phyloP scores from a whole-genome alignment of 1,284 basidiomycete genomes.

The Trametes pubescens region DNA sequence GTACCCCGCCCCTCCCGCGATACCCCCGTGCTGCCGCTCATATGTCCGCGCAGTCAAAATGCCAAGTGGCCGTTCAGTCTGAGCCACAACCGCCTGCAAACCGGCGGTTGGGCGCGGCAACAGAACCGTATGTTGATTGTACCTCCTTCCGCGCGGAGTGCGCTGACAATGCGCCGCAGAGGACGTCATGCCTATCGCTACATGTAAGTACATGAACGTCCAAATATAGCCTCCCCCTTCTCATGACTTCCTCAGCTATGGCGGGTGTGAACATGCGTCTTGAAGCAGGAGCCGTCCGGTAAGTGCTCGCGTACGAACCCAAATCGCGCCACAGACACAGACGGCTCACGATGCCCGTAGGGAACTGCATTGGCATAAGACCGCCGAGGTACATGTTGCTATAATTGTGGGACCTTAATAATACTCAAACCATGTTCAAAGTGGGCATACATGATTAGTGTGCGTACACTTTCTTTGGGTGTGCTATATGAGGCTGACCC shows the following conservation, averaged over 20 bases:
- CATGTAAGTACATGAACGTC: slow-evolving; percentile 47
- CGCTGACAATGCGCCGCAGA: slow-evolving; percentile 43
- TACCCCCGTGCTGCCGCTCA: background rate
- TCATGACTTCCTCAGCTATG: slow-evolving; percentile 49
- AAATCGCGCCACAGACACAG: background rate
- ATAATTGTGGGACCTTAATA: background rate
- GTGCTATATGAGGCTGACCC: background rate
- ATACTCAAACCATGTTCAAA: slow-evolving; percentile 30
- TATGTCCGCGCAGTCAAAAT: slow-evolving; percentile 50
- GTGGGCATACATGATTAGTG: slow-evolving; percentile 75
- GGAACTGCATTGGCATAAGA: slow-evolving; percentile 79
- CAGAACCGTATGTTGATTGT: slow-evolving; percentile 57
- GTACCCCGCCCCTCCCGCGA: slow-evolving; percentile 29
- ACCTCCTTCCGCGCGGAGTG: background rate
- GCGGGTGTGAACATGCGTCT: slow-evolving; percentile 77
- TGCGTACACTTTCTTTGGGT: slow-evolving; percentile 33
- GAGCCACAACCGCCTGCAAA: slow-evolving; percentile 73
- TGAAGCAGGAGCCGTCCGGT: slow-evolving; percentile 70
- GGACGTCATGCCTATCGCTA: slow-evolving; percentile 66
- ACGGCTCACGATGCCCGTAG: slow-evolving; percentile 43
- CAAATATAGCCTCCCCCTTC: background rate
- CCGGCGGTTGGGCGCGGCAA: slow-evolving; percentile 78
- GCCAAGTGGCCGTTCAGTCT: slow-evolving; percentile 77
- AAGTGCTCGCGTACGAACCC: slow-evolving; percentile 24
- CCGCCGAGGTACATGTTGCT: slow-evolving; percentile 56